A percentile compares a stretch with the other conserved stretches of the same genome.
These are phyloP conservation scores for Torulaspora globosa DNA, from an alignment of 1,139 yeast genomes.

Conservation along the genomic window DNA sequence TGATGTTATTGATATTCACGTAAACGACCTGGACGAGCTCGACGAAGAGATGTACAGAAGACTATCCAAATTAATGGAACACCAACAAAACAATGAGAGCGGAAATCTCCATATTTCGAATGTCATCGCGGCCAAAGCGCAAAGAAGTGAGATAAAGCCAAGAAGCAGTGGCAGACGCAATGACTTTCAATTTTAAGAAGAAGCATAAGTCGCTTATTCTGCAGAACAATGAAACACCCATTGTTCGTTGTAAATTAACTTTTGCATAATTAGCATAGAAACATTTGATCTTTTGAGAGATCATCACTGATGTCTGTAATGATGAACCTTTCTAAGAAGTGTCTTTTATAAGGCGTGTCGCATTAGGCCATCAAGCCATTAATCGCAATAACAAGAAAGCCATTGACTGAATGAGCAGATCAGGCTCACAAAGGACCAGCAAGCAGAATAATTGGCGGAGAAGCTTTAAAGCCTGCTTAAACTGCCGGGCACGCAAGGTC, in stretches of 20 bases:
- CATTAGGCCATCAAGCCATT: background rate
- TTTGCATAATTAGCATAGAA: background rate
- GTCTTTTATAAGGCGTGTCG: background rate
- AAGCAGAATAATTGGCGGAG: conserved; percentile 40
- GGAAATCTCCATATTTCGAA: conserved; percentile 3
- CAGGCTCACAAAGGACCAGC: background rate
- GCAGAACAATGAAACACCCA: conserved; percentile 13
- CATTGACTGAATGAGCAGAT: background rate
- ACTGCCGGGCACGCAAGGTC: conserved; percentile 77
- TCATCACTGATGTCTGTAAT: background rate
- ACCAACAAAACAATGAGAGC: background rate
- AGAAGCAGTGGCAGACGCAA: conserved; percentile 8
- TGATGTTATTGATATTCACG: conserved; percentile 29
- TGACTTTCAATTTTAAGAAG: conserved; percentile 16
- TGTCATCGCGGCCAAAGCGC: conserved; percentile 1
- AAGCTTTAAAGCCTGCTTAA: conserved; percentile 77
- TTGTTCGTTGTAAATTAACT: background rate
- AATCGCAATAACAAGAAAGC: conserved; percentile 36
- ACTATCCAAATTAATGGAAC: conserved; percentile 15
- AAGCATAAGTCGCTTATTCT: conserved; percentile 16
- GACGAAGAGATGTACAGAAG: conserved; percentile 34
- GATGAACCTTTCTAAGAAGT: too few relatives aligned
- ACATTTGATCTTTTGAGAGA: background rate
- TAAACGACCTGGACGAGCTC: conserved; percentile 34
- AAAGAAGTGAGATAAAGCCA: background rate